Percentiles rank a stretch among this genome's conserved stretches.
Evolutionary conservation across 192 early-diverging fungal genomes (phyloP).

Genomic region (Phycomyces blakesleeanus): DNA sequence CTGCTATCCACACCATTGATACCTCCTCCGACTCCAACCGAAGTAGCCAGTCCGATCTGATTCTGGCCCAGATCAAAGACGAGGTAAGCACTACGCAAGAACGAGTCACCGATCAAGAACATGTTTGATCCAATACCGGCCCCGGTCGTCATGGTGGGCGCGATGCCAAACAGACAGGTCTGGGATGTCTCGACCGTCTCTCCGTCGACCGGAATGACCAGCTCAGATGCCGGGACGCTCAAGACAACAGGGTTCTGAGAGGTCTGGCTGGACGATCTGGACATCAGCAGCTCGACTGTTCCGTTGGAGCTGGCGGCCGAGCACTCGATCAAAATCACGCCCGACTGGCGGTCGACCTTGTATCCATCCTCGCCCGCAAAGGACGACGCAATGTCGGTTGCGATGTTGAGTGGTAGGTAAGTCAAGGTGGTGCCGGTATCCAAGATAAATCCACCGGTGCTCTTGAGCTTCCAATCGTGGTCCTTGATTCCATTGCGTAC

Average conservation of each 20-base stretch:
- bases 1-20: not conserved
- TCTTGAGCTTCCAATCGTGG: conserved; percentile 9
- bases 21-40: conserved; percentile 19
- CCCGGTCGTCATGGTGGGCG: conserved; percentile 8
- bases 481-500: conserved; percentile 1
- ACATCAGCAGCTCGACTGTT: conserved; percentile 18
- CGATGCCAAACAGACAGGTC: conserved; percentile 32
- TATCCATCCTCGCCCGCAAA: conserved; percentile 15
- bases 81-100: conserved; percentile 31
- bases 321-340: conserved; percentile 25
- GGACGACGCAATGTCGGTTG: conserved; percentile 16
- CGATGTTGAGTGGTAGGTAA: conserved; percentile 23
- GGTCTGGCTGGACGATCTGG: not conserved
- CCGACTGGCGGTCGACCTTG: conserved; percentile 19
- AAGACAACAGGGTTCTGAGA: conserved; percentile 19
- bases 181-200: not conserved
- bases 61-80: conserved; percentile 39
- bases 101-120: conserved; percentile 34
- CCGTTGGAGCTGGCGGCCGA: conserved; percentile 13
- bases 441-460: conserved; percentile 27
- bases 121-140: conserved; percentile 16
- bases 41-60: conserved; percentile 26
- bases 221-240: conserved; percentile 16
- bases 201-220: conserved; percentile 32
- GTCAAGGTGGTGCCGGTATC: conserved; percentile 36